Percentiles rank a stretch among this genome's conserved stretches.
Evolutionary conservation across 768 basidiomycete species (phyloP).

Genomic region (Boletus insuetus): DNA sequence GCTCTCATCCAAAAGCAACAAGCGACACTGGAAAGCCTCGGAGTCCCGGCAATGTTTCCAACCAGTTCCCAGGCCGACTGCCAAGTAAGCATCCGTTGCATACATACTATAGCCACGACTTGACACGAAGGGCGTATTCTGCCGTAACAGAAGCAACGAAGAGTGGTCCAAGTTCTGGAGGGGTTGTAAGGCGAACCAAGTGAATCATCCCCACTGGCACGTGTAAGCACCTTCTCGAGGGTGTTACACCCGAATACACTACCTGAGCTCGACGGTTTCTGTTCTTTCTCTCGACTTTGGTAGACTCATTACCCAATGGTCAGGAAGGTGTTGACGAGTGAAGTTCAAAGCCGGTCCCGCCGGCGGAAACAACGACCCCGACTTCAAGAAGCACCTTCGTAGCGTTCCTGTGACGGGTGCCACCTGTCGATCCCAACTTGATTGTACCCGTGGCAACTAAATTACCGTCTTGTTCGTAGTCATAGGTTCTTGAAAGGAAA

Average conservation of each 20-base stretch:
- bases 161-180: constrained; percentile 66
- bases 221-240: constrained; percentile 3
- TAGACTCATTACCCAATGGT: not conserved
- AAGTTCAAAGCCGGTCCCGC: not conserved
- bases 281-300: not conserved
- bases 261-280: not conserved
- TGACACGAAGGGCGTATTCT: constrained; percentile 1
- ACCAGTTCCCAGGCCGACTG: constrained; percentile 47
- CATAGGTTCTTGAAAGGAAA: no score
- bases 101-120: not conserved
- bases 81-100: constrained; percentile 46
- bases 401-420: constrained; percentile 7
- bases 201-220: not conserved
- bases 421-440: constrained; percentile 6
- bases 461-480: not conserved
- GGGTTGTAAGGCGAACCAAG: constrained; percentile 35
- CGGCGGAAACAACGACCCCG: not conserved
- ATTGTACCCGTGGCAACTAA: not conserved
- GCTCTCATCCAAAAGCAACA: constrained; percentile 72
- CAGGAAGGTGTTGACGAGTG: not conserved
- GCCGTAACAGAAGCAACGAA: constrained; percentile 57
- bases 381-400: constrained; percentile 11
- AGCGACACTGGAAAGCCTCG: constrained; percentile 50
- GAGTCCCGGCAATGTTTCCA: constrained; percentile 71
- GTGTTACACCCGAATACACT: not conserved